phyloP scores from a whole-genome alignment of 345 rosid species.

The Aquilaria yunnanensis region DNA sequence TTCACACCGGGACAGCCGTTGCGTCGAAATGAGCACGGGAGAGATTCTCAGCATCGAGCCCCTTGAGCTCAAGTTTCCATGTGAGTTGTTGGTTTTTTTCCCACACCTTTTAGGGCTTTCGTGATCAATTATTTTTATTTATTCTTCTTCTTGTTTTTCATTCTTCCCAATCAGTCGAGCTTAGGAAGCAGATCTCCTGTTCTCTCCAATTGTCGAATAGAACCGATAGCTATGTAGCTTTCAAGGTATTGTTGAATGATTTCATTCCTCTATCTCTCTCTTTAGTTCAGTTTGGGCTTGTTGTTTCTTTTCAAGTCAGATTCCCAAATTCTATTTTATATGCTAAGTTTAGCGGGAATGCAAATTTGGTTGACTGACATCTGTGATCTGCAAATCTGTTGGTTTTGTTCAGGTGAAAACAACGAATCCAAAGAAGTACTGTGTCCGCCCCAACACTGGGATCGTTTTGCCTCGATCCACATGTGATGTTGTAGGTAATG shows the following conservation, averaged over 20 bases:
- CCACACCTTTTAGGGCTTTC: conserved; percentile 3
- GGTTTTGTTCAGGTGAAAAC: conserved; percentile 61
- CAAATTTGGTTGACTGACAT: neutral
- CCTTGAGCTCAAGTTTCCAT: conserved; percentile 68
- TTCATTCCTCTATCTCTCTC: neutral
- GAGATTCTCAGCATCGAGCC: conserved; percentile 75
- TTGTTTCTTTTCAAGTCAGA: neutral
- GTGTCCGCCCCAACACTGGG: conserved; percentile 80
- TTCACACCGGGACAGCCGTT: neutral
- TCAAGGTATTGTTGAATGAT: conserved; percentile 42
- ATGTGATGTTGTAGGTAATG: conserved; percentile 56
- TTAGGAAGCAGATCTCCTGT: conserved; percentile 88
- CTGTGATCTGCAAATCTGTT: neutral
- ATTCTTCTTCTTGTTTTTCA: conserved; percentile 4
- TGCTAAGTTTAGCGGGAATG: neutral
- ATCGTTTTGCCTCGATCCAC: conserved; percentile 61
- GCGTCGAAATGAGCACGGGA: conserved; percentile 50
- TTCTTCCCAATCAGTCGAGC: conserved; percentile 46
- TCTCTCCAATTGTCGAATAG: conserved; percentile 64
- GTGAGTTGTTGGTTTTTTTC: conserved; percentile 26
- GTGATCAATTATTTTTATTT: conserved; percentile 14
- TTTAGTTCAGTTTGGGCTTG: neutral
- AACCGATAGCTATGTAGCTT: conserved; percentile 63
- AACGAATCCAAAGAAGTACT: conserved; percentile 77
- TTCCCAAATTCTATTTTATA: too few relatives aligned